Evolutionary conservation across 805 yeast genomes (phyloP).

Genomic region (Ogataea pilisensis): DNA sequence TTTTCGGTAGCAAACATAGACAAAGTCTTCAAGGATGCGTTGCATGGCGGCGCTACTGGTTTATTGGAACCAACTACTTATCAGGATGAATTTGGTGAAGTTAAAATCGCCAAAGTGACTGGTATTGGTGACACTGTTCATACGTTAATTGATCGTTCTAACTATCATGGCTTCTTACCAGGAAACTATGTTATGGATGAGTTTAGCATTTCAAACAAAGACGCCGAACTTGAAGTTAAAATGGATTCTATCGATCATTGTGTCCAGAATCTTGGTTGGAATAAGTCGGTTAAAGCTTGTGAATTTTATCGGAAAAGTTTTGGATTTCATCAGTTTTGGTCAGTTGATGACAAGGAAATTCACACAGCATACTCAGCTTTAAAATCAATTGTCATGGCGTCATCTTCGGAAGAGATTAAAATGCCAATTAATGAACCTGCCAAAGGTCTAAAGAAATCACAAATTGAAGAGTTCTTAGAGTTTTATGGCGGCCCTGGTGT

Average conservation of each 20-base stretch:
- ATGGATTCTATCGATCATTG: constrained; percentile 64
- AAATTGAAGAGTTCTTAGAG: constrained; percentile 77
- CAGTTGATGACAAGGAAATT: constrained; percentile 77
- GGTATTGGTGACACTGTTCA: constrained; percentile 65
- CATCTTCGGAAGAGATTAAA: constrained; percentile 57
- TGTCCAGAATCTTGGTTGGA: constrained; percentile 76
- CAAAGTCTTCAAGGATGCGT: constrained; percentile 41
- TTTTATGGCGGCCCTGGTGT: constrained; percentile 79
- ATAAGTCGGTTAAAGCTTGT: constrained; percentile 56
- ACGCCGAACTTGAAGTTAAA: constrained; percentile 16
- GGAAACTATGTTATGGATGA: constrained; percentile 16
- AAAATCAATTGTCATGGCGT: constrained; percentile 73
- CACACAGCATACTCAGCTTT: constrained; percentile 67
- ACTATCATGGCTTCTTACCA: constrained; percentile 26
- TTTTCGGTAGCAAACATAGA: constrained; percentile 55
- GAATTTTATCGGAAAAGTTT: constrained; percentile 55
- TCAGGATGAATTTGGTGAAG: constrained; percentile 46
- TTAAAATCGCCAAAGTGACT: constrained; percentile 47
- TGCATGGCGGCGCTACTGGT: constrained; percentile 44
- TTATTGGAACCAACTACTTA: constrained; percentile 22
- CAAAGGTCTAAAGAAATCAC: constrained; percentile 58
- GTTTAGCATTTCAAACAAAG: background rate
- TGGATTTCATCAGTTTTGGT: constrained; percentile 79
- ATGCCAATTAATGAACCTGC: constrained; percentile 90
- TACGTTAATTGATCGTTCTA: constrained; percentile 50